Evolutionary conservation across 345 rosid genomes (phyloP), one percentile per base, ranked within the genome.

Genomic region (Zanthoxylum bungeanum): DNA sequence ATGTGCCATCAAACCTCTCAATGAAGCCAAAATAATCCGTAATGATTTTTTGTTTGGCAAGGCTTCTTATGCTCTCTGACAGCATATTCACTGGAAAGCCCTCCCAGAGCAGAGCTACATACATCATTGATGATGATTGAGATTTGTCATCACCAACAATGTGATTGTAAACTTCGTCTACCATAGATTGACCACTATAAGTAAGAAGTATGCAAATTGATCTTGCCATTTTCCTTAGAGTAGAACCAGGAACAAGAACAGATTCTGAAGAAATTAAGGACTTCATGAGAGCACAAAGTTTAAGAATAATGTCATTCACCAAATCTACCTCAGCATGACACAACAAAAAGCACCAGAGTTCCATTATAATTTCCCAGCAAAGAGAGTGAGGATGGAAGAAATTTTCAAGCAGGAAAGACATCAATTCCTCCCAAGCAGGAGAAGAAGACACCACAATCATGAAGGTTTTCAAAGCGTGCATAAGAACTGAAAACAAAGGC

Each of bases 351-450:
- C 97, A 84, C 93, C 91, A 89, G 50, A 95, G 89, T 70, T 95
- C 99, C 86, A 80, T 67, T 33, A 89, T 78, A 64, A 88, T 83
- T 82, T 95, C 96, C 85, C 85, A 80, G 75, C 99, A 92, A 71
- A 91, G 86, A 75, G 80, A 80, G 78, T 95, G 93, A 55, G 97
- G 96, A 79, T 95, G 97, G 77, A 88, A 85, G 68, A 95, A 80
- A 84, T 90, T 95, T 57, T 87, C 86, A 37, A 90, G 78, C 76
- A 95, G 73, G 83, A 91, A 87, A 78, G 76, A 78, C 63, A 78
- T 82, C 40, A 92, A 11, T 56, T 87, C 93, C 78, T 66, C 82
- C 98, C 97, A 89, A 55, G 84, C 93, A 12, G 64, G 60, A 78
- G 84, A 83, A 76, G 92, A 78, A 65, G 89, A 89, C 42, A 79